Percentiles rank a stretch among this genome's conserved stretches.
phyloP scores from a whole-genome alignment of 441 rosid species.

The Eutrema salsugineum region DNA sequence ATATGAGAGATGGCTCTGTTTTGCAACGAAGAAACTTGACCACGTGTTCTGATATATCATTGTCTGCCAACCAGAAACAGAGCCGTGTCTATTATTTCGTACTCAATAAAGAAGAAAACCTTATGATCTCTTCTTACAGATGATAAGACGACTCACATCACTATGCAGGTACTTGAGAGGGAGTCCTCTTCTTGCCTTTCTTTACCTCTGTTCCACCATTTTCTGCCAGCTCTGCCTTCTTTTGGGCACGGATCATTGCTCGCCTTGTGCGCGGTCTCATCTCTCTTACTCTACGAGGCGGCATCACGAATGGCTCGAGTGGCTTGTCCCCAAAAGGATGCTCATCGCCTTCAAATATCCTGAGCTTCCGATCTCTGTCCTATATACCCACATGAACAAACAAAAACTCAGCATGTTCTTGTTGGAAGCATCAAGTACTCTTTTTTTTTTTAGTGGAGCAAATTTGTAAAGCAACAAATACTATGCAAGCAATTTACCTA shows the following conservation, averaged over 20 bases:
- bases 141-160: background rate
- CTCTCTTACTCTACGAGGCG: slow-evolving; percentile 83
- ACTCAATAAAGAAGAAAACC: slow-evolving; percentile 5
- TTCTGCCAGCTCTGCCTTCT: slow-evolving; percentile 74
- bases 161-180: slow-evolving; percentile 25
- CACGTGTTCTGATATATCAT: background rate
- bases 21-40: background rate
- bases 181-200: slow-evolving; percentile 52
- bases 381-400: slow-evolving; percentile 34
- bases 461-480: too few species aligned
- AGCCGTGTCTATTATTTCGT: background rate
- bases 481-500: too few species aligned
- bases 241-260: slow-evolving; percentile 90
- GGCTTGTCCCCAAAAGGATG: slow-evolving; percentile 91
- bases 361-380: slow-evolving; percentile 92
- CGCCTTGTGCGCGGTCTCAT: slow-evolving; percentile 93
- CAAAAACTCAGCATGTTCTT: too few species aligned
- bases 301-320: slow-evolving; percentile 73
- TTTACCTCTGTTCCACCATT: slow-evolving; percentile 38
- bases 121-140: slow-evolving; percentile 17
- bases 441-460: too few species aligned
- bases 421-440: too few species aligned
- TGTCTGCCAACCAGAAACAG: background rate
- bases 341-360: slow-evolving; percentile 80
- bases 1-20: too few species aligned